Conservation (phyloP, 768 basidiomycete genomes). For the Boletus edulis region DNA sequence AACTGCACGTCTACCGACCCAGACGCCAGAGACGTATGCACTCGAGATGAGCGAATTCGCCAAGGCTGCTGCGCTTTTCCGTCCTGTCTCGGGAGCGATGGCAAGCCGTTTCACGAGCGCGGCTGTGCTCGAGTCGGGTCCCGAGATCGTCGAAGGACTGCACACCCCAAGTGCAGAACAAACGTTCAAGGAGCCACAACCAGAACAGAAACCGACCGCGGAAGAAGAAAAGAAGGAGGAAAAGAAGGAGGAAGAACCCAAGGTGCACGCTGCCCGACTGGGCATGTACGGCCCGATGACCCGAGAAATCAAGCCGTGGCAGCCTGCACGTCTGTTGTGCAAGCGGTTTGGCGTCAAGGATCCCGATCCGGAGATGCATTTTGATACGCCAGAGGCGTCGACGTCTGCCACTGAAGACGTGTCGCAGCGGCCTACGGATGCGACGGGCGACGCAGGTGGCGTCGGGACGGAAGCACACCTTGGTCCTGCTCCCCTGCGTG, state of each 20-base stretch:
- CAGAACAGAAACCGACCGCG: conserved; percentile 37
- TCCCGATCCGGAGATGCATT: conserved; percentile 60
- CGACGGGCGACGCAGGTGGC: neutral
- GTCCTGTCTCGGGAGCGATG: conserved; percentile 90
- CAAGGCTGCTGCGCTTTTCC: conserved; percentile 85
- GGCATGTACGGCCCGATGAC: conserved; percentile 94
- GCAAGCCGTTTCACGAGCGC: conserved; percentile 91
- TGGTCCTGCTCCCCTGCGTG: conserved; percentile 3
- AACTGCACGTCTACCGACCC: conserved; percentile 51
- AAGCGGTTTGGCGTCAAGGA: conserved; percentile 93
- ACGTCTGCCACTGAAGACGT: conserved; percentile 17
- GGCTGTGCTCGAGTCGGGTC: conserved; percentile 62
- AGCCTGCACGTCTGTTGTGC: conserved; percentile 82
- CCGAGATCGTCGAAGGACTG: conserved; percentile 63
- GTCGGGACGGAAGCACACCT: neutral
- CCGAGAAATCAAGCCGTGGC: conserved; percentile 69
- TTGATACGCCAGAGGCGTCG: conserved; percentile 30
- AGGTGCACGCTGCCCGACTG: conserved; percentile 74
- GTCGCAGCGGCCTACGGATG: conserved; percentile 3
- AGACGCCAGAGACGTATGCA: conserved; percentile 67
- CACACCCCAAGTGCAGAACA: conserved; percentile 51
- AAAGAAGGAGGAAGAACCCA: conserved; percentile 65
- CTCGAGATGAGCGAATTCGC: conserved; percentile 85
- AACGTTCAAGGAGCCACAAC: conserved; percentile 37
- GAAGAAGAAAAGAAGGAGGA: conserved; percentile 31